Conservation (phyloP, 345 rosid species). For the Anacardium occidentale region DNA sequence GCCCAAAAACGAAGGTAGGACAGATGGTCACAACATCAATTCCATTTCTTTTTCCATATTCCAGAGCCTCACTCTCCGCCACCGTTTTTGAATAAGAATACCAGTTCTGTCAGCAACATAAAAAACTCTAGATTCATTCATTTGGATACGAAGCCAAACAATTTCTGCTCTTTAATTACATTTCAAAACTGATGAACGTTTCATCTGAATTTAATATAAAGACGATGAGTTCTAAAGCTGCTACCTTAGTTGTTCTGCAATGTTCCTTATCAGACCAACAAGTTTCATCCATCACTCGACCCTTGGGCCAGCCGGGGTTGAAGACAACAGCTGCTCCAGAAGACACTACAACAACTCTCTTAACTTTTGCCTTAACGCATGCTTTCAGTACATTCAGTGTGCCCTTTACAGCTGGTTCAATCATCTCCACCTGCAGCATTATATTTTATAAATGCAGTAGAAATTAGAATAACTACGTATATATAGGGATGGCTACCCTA, state of each 20-base stretch:
- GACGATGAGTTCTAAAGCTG: neutral
- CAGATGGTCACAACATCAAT: slow-evolving; percentile 55
- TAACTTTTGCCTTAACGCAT: slow-evolving; percentile 50
- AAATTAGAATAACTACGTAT: too few species aligned
- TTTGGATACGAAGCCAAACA: too few species aligned
- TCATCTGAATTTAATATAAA: neutral
- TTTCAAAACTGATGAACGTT: neutral
- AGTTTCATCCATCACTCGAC: slow-evolving; percentile 47
- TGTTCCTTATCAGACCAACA: slow-evolving; percentile 68
- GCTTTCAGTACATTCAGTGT: slow-evolving; percentile 68
- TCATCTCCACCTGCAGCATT: slow-evolving; percentile 41
- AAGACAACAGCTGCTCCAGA: slow-evolving; percentile 42
- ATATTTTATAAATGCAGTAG: too few species aligned
- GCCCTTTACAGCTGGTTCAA: slow-evolving; percentile 69
- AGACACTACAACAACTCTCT: slow-evolving; percentile 52
- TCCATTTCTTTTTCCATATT: slow-evolving; percentile 50
- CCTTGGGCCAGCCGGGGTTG: slow-evolving; percentile 60
- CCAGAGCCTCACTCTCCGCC: slow-evolving; percentile 73
- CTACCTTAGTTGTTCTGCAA: slow-evolving; percentile 46
- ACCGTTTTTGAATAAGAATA: slow-evolving; percentile 62
- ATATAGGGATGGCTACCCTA: too few species aligned
- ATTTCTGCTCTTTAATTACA: too few species aligned
- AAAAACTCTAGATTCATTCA: neutral
- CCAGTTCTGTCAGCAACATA: slow-evolving; percentile 53
- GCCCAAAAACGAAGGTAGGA: slow-evolving; percentile 55